Base-by-base conservation (phyloP, 1,284 basidiomycete species). In the Pholiota adiposa region DNA sequence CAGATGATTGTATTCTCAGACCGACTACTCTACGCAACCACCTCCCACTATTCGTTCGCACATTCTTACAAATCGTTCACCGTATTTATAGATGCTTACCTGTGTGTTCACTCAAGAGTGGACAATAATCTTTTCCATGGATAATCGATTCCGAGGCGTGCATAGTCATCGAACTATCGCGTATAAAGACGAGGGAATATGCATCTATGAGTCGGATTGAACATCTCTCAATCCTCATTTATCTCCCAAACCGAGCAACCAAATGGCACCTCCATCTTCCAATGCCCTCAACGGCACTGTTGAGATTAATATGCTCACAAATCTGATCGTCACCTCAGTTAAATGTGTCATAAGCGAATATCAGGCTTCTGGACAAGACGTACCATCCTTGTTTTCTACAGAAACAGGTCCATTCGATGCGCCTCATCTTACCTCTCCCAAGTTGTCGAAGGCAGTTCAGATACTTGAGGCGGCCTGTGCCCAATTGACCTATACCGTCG, bases 391-490 rank as follows among this genome's bases (percentile, higher is more conserved):
- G 23, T 63, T 72, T 51, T 65, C 67, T 23, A 59, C 63, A 8
- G 34, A 51, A 1, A 57, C 65, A 8, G 74, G 74, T 43, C 71
- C 73, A 0, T 61, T 74, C 8, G 75, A 76, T 51, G 52, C 56
- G 1, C 54, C 59, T 7, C 61, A 62, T 51, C 51, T 65, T 5
- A 63, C 62, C 14, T 61, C 63, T 0, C 31, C 67, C 2, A 61
- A 54, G 14, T 51, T 74, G 25, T 67, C 66, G 58, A 66, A 65
- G 44, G 70, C 69, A 0, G 62, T 75, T 25, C 63, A 66, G 25
- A 67, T 59, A 7, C 59, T 75, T 5, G 74, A 75, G 55, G 74
- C 69, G 2, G 72, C 74, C 1, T 75, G 73, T 57, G 69, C 67
- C 7, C 73, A 72, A 56, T 59, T 75, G 12, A 71, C 65, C 36